Base-by-base conservation (phyloP, 257 asterid genomes). In the Plantago major region DNA sequence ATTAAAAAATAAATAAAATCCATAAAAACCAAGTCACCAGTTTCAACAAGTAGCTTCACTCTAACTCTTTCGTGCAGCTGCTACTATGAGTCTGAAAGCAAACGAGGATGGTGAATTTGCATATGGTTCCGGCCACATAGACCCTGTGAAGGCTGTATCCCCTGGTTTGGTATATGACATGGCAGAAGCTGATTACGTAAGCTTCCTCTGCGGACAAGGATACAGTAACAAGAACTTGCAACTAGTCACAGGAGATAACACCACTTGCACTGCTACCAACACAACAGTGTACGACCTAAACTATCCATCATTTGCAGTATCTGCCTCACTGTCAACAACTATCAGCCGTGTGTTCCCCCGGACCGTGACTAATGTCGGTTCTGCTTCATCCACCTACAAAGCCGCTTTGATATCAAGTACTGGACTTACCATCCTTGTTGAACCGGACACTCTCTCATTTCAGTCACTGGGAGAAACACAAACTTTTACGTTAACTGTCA, bases 121-220 rank as follows among this genome's bases (percentile, higher is more conserved):
- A 3, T 88, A 81, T 17, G 92, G 92, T 0, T 79, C 95, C 1
- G 95, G 96, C 64, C 96, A 88, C 46, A 81, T 88, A 12, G 53
- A 88, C 71, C 96, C 96, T 0, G 4, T 72, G 16, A 76, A 69
- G 64, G 96, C 90, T 1, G 65, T 60, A 42, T 45, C 47, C 14
- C 96, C 96, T 2, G 95, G 96, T 16, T 46, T 88, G 38, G 75
- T 85, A 17, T 88, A 85, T 60, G 89, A 88, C 74, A 54, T 75
- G 22, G 71, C 53, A 10, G 86, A 71, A 58, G 61, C 71, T 0
- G 95, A 85, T 63, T 85, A 76, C 45, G 74, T 81, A 6, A 79
- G 55, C 12, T 88, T 82, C 72, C 64, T 88, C n/a, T 88, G 96
- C 63, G 91, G 94, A 11, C 92, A 88, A 74, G 91, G 94, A 9